Conservation (phyloP, 2,329 filamentous ascomycete species). For the Emydomyces testavorans region DNA sequence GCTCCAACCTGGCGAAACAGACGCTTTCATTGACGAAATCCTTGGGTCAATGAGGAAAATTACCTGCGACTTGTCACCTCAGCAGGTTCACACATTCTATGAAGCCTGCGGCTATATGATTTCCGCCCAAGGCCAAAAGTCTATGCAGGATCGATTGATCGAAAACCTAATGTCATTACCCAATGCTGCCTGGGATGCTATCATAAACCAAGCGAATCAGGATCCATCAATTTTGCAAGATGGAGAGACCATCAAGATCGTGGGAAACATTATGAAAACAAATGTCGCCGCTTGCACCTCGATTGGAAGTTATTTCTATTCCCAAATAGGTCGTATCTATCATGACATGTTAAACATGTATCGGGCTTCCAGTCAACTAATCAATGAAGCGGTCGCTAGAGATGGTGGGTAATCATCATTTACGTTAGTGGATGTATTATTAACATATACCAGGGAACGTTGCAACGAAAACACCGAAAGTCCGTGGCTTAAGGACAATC, state of each 20-base stretch:
- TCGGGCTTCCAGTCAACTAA: slow-evolving; percentile 87
- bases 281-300: slow-evolving; percentile 98
- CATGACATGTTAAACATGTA: slow-evolving; percentile 99
- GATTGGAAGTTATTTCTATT: slow-evolving; percentile 94
- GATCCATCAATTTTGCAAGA: slow-evolving; percentile 83
- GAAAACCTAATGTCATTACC: slow-evolving; percentile 86
- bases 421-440: slow-evolving; percentile 4
- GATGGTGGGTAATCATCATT: slow-evolving; percentile 49
- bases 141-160: slow-evolving; percentile 82
- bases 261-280: slow-evolving; percentile 99
- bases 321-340: slow-evolving; percentile 94
- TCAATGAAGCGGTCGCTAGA: slow-evolving; percentile 78
- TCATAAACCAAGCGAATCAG: slow-evolving; percentile 76
- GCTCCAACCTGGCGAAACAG: slow-evolving; percentile 81
- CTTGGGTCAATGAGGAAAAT: slow-evolving; percentile 92
- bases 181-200: slow-evolving; percentile 88
- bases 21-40: slow-evolving; percentile 98
- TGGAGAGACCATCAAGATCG: slow-evolving; percentile 90
- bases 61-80: slow-evolving; percentile 84
- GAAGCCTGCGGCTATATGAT: slow-evolving; percentile 99
- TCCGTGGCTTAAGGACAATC: slow-evolving; percentile 88
- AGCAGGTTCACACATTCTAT: slow-evolving; percentile 98
- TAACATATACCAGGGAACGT: slow-evolving; percentile 54
- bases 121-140: slow-evolving; percentile 88
- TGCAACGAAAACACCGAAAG: slow-evolving; percentile 93